phyloP scores from a whole-genome alignment of 2,329 filamentous ascomycete genomes.

The Exophiala sp. region DNA sequence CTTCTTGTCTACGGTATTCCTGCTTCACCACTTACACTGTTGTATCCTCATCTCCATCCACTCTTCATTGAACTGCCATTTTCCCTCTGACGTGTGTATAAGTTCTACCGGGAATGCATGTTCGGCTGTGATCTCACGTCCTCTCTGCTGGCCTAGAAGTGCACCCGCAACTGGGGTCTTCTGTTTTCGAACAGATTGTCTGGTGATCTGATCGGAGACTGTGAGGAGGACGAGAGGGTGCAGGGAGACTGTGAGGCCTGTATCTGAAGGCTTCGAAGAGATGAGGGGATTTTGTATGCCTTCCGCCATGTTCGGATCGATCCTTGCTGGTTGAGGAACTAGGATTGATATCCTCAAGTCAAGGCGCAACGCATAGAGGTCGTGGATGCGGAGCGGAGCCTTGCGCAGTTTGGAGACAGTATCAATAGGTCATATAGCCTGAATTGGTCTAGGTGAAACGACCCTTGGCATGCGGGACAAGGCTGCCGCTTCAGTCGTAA shows the following conservation, averaged over 20 bases:
- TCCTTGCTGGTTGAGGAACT: background rate
- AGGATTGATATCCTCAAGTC: background rate
- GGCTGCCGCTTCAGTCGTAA: slow-evolving; percentile 1
- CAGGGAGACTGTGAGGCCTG: slow-evolving; percentile 73
- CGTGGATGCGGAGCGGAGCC: background rate
- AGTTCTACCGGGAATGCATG: slow-evolving; percentile 83
- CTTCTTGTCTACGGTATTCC: background rate
- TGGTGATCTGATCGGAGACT: slow-evolving; percentile 93
- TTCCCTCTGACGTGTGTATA: slow-evolving; percentile 48
- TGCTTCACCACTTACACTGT: slow-evolving; percentile 64
- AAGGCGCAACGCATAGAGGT: background rate
- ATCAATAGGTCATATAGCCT: too few relatives aligned
- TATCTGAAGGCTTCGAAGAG: slow-evolving; percentile 67
- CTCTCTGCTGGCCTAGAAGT: slow-evolving; percentile 87
- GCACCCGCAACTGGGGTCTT: slow-evolving; percentile 76
- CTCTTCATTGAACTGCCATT: slow-evolving; percentile 60
- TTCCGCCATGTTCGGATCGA: slow-evolving; percentile 46
- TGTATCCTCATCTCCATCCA: slow-evolving; percentile 79
- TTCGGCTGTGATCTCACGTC: slow-evolving; percentile 85
- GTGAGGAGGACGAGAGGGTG: slow-evolving; percentile 94
- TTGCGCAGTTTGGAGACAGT: background rate
- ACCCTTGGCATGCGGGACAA: background rate
- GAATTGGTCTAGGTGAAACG: background rate
- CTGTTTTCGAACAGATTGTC: slow-evolving; percentile 76
- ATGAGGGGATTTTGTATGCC: slow-evolving; percentile 54